phyloP scores from a whole-genome alignment of 805 yeast species.

The Metschnikowia sp. region DNA sequence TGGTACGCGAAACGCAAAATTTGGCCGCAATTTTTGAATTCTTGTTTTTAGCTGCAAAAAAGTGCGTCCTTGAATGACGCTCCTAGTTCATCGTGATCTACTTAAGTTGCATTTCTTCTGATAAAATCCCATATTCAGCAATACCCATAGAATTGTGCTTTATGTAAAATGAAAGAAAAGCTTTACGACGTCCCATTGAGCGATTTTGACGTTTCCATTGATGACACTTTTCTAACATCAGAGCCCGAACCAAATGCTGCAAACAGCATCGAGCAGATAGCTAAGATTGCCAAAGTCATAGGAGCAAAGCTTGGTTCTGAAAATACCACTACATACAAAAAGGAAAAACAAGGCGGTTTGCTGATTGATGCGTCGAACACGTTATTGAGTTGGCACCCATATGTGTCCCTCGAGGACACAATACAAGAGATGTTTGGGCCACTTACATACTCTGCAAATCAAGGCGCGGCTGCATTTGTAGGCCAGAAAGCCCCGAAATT shows the following conservation, averaged over 20 bases:
- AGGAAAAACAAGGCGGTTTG: background rate
- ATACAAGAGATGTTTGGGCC: no score
- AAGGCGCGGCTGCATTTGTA: no score
- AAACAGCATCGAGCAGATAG: conserved; percentile 6
- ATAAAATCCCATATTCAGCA: background rate
- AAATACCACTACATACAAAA: background rate
- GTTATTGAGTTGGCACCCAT: no score
- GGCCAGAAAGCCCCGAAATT: no score
- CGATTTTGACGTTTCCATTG: conserved; percentile 7
- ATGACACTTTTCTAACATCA: conserved; percentile 10
- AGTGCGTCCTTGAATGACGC: no score
- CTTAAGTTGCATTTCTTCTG: background rate
- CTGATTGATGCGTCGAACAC: no score
- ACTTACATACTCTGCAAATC: no score
- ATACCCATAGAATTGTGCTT: background rate
- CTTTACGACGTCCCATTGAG: background rate
- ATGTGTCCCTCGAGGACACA: no score
- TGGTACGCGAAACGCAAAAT: no score
- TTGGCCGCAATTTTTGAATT: no score
- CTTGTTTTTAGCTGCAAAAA: no score
- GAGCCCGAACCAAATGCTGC: conserved; percentile 5
- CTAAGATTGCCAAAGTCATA: conserved; percentile 3
- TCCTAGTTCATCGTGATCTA: no score
- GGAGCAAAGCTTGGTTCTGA: background rate
- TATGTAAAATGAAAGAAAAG: background rate